Conservation (phyloP, 495 filamentous ascomycete genomes). For the Aspergillus biplanus region DNA sequence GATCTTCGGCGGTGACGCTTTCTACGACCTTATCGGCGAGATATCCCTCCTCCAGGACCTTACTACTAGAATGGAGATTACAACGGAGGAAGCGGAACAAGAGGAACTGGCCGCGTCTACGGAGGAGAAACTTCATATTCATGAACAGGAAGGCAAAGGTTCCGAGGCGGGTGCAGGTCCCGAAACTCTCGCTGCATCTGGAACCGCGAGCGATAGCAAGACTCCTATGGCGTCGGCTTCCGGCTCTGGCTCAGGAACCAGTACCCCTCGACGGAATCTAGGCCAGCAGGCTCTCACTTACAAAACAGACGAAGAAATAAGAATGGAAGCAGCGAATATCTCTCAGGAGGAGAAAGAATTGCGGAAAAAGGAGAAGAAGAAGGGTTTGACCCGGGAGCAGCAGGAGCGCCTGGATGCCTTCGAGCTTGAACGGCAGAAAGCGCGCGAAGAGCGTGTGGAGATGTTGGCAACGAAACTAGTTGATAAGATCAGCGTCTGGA, state of each 20-base stretch:
- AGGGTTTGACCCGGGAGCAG: constrained; percentile 85
- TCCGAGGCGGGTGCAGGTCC: constrained; percentile 34
- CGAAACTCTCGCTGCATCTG: constrained; percentile 26
- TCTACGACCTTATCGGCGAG: constrained; percentile 88
- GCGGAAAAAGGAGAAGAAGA: constrained; percentile 85
- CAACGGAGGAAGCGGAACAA: constrained; percentile 71
- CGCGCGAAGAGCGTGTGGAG: constrained; percentile 89
- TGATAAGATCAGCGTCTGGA: constrained; percentile 93
- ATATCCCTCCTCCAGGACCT: constrained; percentile 92
- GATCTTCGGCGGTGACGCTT: constrained; percentile 97
- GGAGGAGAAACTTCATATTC: constrained; percentile 53
- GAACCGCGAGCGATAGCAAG: constrained; percentile 24
- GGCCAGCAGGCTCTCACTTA: constrained; percentile 87
- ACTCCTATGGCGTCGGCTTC: constrained; percentile 27
- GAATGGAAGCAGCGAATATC: constrained; percentile 67
- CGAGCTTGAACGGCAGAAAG: constrained; percentile 79
- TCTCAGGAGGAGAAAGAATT: constrained; percentile 78
- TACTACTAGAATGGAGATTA: constrained; percentile 89
- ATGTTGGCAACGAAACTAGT: constrained; percentile 82
- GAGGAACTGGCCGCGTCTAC: constrained; percentile 58
- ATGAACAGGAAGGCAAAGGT: constrained; percentile 45
- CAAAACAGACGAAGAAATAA: constrained; percentile 82
- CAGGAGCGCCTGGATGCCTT: constrained; percentile 85
- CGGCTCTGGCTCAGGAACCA: constrained; percentile 57
- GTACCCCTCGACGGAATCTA: constrained; percentile 68